Evolutionary conservation across 257 asterid genomes (phyloP).

Genomic region (Fraxinus americana): DNA sequence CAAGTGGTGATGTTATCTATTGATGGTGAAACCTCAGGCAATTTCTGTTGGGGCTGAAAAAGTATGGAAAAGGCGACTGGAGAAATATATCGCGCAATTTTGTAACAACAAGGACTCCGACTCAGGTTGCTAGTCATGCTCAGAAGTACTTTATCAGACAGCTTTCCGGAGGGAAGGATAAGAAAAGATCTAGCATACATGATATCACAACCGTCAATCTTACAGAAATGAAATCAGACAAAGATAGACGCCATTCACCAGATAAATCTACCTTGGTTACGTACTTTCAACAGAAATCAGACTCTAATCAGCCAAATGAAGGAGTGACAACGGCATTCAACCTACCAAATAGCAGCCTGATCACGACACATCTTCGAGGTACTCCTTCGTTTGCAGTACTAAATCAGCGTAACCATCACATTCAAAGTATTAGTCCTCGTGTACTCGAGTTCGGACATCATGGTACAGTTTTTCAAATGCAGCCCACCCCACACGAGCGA

Average conservation of each 20-base stretch:
- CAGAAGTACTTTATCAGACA: constrained; percentile 92
- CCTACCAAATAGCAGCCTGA: constrained; percentile 24
- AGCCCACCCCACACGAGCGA: constrained; percentile 28
- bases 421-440: constrained; percentile 34
- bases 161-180: constrained; percentile 83
- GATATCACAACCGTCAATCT: constrained; percentile 76
- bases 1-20: background rate
- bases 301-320: constrained; percentile 31
- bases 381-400: constrained; percentile 27
- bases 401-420: constrained; percentile 31
- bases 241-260: constrained; percentile 12
- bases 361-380: constrained; percentile 35
- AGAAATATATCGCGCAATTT: constrained; percentile 79
- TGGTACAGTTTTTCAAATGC: constrained; percentile 45
- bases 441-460: constrained; percentile 47
- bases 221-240: constrained; percentile 37
- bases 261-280: background rate
- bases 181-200: constrained; percentile 88
- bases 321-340: constrained; percentile 34
- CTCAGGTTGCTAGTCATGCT: constrained; percentile 96
- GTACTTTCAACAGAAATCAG: constrained; percentile 25
- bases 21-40: constrained; percentile 49
- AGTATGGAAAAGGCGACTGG: constrained; percentile 98
- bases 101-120: constrained; percentile 85
- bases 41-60: constrained; percentile 81